Evolutionary conservation across 768 basidiomycete species (phyloP), one percentile per base, ranked within the genome.

Genomic region (Tulasnella sp.): DNA sequence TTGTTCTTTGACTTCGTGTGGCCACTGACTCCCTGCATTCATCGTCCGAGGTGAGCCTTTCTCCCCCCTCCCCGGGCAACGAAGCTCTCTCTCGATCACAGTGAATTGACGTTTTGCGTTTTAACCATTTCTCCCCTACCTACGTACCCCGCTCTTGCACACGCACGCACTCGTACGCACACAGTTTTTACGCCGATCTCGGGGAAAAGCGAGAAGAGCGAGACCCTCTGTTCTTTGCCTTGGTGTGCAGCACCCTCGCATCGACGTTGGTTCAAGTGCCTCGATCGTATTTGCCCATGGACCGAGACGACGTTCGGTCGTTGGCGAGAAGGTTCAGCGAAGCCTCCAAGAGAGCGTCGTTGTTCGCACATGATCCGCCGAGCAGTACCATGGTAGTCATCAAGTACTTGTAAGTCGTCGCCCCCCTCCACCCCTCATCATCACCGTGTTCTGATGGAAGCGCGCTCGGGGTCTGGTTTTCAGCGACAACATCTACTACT

Each of bases 241-340:
- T 97, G 38, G 92, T 97, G 79, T 92, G 96, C 90, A 92, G 91
- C 15, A 93, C 93, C 12, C 88, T 96, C n/a, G 92, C 94, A 2
- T 91, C 91, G 14, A 96, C 95, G 0, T 85, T 96, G 14, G 91
- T 94, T 6, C 95, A 96, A 83, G 73, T 74, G 4, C 95, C 95
- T 19, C 86, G 92, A 73, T 92, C 91, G 1, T 96, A 95, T 83
- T 86, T 97, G 73, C 93, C 93, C 22, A 91, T 94, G 64, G 91
- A 93, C 79, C 87, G 93, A 37, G 86, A 89, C 14, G 89, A 92
- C 40, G 93, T 95, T 22, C 88, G 92, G 69, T 92, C 90, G 82
- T 85, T 97, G 58, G 93, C 93, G 14, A 82, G 92, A 85, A 89
- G 88, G 34, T 94, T 92, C 78, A 88, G 91, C 81, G 90, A 93